These are phyloP conservation scores for Atalantia buxifolia DNA, from an alignment of 345 rosid species.

Conservation along the genomic window DNA sequence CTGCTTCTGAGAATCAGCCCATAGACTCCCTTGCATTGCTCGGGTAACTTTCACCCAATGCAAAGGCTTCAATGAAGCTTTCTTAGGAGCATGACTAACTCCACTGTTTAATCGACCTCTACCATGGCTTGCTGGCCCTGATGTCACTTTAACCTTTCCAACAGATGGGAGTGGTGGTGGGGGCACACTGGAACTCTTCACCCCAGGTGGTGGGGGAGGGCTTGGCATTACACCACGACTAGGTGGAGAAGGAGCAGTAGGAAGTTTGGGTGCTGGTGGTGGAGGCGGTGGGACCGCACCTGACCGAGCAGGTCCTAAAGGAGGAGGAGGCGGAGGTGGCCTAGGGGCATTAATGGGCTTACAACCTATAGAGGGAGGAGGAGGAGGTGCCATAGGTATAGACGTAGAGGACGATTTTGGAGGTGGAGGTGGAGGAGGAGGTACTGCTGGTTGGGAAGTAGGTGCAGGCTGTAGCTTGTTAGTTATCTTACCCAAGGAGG, in stretches of 20 bases:
- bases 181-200: conserved; percentile 50
- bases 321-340: conserved; percentile 42
- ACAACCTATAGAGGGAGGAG: conserved; percentile 24
- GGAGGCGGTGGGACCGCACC: conserved; percentile 40
- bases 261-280: conserved; percentile 52
- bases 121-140: conserved; percentile 38
- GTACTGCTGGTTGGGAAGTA: conserved; percentile 34
- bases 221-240: conserved; percentile 30
- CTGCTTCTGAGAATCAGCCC: conserved; percentile 91
- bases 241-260: conserved; percentile 46
- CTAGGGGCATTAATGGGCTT: conserved; percentile 17
- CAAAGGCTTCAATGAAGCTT: conserved; percentile 68
- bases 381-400: conserved; percentile 28
- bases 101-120: conserved; percentile 57
- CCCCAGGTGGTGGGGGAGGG: conserved; percentile 52
- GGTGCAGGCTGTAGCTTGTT: conserved; percentile 5
- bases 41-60: conserved; percentile 98
- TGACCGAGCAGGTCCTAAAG: conserved; percentile 18
- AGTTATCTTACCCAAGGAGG: conserved; percentile 4
- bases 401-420: conserved; percentile 22
- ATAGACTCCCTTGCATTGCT: conserved; percentile 86
- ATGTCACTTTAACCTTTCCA: conserved; percentile 57
- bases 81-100: conserved; percentile 56
- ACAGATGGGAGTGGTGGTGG: conserved; percentile 73
- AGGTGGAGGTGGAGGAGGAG: conserved; percentile 25